Conservation (phyloP, 2,329 filamentous ascomycete genomes). For the Aspergillus latus region DNA sequence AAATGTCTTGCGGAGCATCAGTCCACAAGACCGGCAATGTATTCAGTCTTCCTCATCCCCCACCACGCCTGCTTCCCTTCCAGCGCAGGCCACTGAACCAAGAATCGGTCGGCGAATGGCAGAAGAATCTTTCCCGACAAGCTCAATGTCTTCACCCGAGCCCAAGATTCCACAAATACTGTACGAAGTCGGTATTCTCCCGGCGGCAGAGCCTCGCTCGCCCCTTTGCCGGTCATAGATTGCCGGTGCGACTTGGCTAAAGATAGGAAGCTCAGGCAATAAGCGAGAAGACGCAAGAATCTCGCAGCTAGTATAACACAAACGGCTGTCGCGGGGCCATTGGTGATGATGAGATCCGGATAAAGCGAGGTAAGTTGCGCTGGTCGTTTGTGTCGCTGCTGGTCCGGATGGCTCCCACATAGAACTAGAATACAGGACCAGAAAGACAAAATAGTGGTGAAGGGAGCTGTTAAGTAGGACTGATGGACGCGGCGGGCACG, state of each 20-base stretch:
- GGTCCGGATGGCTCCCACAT: constrained; percentile 36
- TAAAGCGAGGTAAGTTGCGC: constrained; percentile 41
- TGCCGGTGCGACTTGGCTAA: background rate
- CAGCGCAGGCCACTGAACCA: constrained; percentile 77
- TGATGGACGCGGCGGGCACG: constrained; percentile 83
- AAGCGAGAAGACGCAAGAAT: constrained; percentile 55
- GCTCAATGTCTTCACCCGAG: constrained; percentile 77
- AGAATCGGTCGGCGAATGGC: constrained; percentile 70
- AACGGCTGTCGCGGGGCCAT: constrained; percentile 85
- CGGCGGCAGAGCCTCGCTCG: constrained; percentile 31
- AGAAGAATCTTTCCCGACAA: constrained; percentile 77
- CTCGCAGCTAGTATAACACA: constrained; percentile 64
- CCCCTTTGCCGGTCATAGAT: background rate
- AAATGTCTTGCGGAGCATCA: constrained; percentile 19
- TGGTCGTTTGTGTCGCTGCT: constrained; percentile 23
- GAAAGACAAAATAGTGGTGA: constrained; percentile 67
- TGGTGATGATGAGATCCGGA: constrained; percentile 77
- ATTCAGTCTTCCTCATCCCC: constrained; percentile 41
- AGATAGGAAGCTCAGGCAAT: constrained; percentile 9
- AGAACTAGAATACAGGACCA: constrained; percentile 61
- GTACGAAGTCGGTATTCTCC: constrained; percentile 61
- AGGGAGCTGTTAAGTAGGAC: constrained; percentile 68
- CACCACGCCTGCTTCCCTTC: constrained; percentile 47
- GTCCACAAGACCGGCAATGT: constrained; percentile 40
- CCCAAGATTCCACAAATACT: constrained; percentile 91